Base-by-base conservation (phyloP, 495 filamentous ascomycete genomes). In the Penicillium paxilli region DNA sequence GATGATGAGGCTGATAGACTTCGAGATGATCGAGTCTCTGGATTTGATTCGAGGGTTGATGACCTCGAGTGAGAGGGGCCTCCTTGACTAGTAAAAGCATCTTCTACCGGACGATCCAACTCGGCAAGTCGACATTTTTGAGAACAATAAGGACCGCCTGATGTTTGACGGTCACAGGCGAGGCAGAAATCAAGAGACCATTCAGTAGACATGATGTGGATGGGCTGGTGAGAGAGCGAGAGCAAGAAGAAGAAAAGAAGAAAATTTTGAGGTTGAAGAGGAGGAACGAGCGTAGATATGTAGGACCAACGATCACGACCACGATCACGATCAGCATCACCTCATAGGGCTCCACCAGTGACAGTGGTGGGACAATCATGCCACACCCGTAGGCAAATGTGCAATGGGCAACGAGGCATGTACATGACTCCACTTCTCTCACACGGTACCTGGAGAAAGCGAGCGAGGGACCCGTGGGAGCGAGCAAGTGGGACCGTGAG, bases 141-240 rank as follows among this genome's bases (percentile, higher is more conserved):
- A 22, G 91, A 96, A 83, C 93, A 98, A 75, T 96, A 98, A 22
- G 83, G 78, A 61, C 82, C 84, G 55, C 87, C 88, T 19, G 77
- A 62, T 51, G 87, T 94, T 72, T 96, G 90, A 69, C 85, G 84
- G 72, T 97, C 93, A 79, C 93, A 98, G 78, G 87, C 86, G 54
- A 98, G 85, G 77, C 93, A 98, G 82, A 89, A 96, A 70, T 96
- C 90, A 58, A 85, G 88, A 57, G 87, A 91, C 91, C 93, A 97
- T 57, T 86, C 85, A 67, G 90, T 87, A 59, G 88, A 82, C 76
- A 86, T 86, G 61, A 76, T 78, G 76, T 51, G 38, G 30, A 26
- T 16, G 12, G 25, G 32, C 22, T 26, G 44, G 44, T 37, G 35
- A 42, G 41, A 24, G 24, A 32, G 35, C 37, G 21, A 58, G 25